Conservation (phyloP, 225 moss, liverwort and hornwort species). For the Bryoerythrophyllum caledonicum region DNA sequence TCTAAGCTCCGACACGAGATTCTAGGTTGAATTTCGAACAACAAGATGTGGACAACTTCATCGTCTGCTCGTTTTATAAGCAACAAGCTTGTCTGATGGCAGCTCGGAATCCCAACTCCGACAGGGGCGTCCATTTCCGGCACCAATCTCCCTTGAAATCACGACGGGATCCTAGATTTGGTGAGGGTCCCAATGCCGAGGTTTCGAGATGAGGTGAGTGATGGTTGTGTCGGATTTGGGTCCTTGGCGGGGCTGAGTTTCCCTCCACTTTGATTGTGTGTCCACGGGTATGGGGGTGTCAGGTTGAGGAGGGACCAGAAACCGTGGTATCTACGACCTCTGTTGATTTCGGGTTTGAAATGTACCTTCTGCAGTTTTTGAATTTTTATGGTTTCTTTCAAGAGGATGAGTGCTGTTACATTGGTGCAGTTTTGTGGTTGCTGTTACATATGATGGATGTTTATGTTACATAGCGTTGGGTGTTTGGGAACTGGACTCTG, state of each 20-base stretch:
- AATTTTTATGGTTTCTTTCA: not conserved
- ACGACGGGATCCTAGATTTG: not conserved
- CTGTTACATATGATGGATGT: slow-evolving; percentile 4
- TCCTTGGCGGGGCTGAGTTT: not conserved
- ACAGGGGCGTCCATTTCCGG: not conserved
- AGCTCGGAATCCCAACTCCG: not conserved
- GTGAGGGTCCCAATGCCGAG: no score
- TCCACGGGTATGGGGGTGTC: not conserved
- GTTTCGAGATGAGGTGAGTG: no score
- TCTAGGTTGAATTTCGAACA: no score
- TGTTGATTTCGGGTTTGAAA: no score
- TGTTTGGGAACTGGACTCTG: not conserved
- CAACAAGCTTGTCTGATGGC: not conserved
- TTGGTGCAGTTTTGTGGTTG: slow-evolving; percentile 6
- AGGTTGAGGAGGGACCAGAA: not conserved
- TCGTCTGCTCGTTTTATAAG: not conserved
- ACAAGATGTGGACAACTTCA: not conserved
- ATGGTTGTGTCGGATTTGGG: not conserved
- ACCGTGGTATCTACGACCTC: no score
- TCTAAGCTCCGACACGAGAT: not conserved
- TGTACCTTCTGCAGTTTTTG: no score
- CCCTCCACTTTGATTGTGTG: not conserved
- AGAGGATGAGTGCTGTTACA: slow-evolving; percentile 28
- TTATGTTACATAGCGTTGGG: not conserved
- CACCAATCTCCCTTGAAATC: not conserved